These are phyloP conservation scores for Byssothecium circinans DNA, from an alignment of 2,329 filamentous ascomycete species.

Conservation along the genomic window DNA sequence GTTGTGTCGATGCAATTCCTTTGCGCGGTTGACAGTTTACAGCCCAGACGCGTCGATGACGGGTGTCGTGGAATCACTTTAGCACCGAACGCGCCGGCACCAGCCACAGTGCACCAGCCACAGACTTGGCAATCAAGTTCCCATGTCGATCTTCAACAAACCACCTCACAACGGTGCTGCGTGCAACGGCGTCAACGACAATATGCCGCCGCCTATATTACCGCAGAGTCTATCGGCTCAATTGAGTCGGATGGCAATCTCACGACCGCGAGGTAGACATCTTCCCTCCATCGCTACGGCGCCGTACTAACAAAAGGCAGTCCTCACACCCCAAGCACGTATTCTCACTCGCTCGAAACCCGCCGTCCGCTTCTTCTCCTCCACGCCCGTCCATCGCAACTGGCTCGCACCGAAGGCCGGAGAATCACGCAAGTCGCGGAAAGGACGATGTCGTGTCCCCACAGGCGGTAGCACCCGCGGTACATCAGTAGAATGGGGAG, in stretches of 20 bases:
- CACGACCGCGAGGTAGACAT: conserved; percentile 26
- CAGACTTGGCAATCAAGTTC: background rate
- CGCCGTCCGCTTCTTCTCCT: conserved; percentile 67
- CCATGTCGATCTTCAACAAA: background rate
- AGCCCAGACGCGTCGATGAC: background rate
- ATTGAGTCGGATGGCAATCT: conserved; percentile 34
- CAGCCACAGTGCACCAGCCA: too few relatives aligned
- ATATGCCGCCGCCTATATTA: conserved; percentile 48
- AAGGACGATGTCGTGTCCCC: conserved; percentile 82
- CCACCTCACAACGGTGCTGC: background rate
- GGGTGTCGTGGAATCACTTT: too few relatives aligned
- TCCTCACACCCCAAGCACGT: conserved; percentile 18
- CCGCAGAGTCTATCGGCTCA: conserved; percentile 36
- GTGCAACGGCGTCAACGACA: background rate
- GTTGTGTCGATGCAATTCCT: too few relatives aligned
- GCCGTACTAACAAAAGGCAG: conserved; percentile 12
- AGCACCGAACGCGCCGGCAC: too few relatives aligned
- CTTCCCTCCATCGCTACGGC: conserved; percentile 21
- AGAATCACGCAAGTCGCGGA: conserved; percentile 83
- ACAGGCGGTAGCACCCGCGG: conserved; percentile 90
- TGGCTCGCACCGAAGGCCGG: conserved; percentile 84
- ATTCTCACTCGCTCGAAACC: conserved; percentile 39
- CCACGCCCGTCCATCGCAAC: conserved; percentile 61
- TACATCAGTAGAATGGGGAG: conserved; percentile 94
- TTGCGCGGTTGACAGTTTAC: too few relatives aligned